These are phyloP conservation scores for Peronosclerospora sorghi DNA, from an alignment of 352 stramenopile genomes.

Conservation along the genomic window DNA sequence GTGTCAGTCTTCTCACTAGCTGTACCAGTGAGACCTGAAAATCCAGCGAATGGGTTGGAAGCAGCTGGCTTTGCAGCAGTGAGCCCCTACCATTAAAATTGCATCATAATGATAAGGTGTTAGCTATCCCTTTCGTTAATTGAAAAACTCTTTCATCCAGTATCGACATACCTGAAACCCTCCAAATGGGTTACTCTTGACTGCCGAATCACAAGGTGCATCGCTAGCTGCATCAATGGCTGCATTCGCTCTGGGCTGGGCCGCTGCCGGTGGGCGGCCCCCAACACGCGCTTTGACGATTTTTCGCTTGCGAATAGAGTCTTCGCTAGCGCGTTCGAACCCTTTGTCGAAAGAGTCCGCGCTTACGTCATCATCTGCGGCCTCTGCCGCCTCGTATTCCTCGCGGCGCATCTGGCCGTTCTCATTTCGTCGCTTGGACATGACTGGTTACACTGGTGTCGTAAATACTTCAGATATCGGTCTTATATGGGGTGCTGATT, in stretches of 20 bases:
- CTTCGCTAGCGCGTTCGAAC: conserved; percentile 62
- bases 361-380: conserved; percentile 28
- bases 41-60: conserved; percentile 57
- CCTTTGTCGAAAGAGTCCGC: conserved; percentile 43
- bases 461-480: too few relatives aligned
- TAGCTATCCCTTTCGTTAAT: background rate
- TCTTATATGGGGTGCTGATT: too few relatives aligned
- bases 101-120: conserved; percentile 1
- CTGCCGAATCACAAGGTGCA: conserved; percentile 1
- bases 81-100: conserved; percentile 16
- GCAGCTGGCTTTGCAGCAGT: conserved; percentile 12
- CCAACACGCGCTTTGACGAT: conserved; percentile 61
- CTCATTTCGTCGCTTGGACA: conserved; percentile 80
- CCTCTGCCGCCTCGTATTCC: conserved; percentile 64
- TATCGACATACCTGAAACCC: conserved; percentile 27
- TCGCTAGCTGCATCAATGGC: too few relatives aligned
- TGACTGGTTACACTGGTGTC: conserved; percentile 7
- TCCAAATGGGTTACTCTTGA: conserved; percentile 30
- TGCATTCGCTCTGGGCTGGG: conserved; percentile 7
- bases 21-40: conserved; percentile 34
- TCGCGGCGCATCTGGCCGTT: conserved; percentile 80
- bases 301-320: conserved; percentile 56
- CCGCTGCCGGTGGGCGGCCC: conserved; percentile 8
- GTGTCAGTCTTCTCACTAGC: background rate
- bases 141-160: background rate